phyloP scores from a whole-genome alignment of 2,329 filamentous ascomycete species.

The Cladosporium cucumerinum region DNA sequence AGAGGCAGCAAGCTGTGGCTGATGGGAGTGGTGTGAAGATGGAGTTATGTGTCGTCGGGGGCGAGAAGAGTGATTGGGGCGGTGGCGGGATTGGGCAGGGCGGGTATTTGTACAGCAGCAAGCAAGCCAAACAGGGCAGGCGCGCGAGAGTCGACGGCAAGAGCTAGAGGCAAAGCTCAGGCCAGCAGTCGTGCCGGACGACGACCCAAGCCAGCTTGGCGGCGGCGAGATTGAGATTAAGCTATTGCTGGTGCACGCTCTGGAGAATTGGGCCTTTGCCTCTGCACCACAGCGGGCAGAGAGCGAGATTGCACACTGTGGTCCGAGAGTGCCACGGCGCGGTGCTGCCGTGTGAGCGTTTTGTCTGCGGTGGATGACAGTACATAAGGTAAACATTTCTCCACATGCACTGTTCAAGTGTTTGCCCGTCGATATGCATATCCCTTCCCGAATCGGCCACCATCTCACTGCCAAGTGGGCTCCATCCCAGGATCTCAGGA shows the following conservation, averaged over 20 bases:
- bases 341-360: neutral
- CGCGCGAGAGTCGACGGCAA: conserved; percentile 3
- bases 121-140: neutral
- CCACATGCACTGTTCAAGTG: conserved; percentile 11
- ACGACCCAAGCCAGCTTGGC: conserved; percentile 1
- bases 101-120: neutral
- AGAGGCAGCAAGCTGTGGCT: neutral
- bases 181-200: neutral
- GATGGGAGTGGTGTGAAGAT: neutral
- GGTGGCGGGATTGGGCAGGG: conserved; percentile 5
- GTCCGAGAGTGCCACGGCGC: neutral
- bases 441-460: neutral
- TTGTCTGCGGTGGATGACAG: neutral
- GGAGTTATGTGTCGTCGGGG: neutral
- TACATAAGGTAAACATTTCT: neutral
- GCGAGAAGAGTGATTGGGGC: neutral
- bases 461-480: neutral
- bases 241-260: neutral
- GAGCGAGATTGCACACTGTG: conserved; percentile 8
- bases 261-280: neutral
- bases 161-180: conserved; percentile 13
- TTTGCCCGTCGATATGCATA: neutral
- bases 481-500: neutral
- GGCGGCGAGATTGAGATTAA: conserved; percentile 4
- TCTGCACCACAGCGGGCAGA: neutral